Conservation (phyloP, 169 alveolate species). For the Eimeria tenella region DNA sequence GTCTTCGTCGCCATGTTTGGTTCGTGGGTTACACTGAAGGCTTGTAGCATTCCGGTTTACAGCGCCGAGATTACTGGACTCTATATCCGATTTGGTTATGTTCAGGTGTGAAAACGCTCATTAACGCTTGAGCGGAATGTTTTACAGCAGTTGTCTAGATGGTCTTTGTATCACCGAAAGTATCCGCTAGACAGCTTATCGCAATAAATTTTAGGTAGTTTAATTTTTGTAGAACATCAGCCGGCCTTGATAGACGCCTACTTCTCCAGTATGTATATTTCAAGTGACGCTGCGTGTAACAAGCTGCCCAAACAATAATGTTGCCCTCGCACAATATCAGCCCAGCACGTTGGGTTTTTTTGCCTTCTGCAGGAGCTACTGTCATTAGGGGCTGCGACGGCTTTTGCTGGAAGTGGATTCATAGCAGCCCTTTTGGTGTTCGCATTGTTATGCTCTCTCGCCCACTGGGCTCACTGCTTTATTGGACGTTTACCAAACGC, state of each 20-base stretch:
- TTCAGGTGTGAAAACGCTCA: conserved; percentile 3
- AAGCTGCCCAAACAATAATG: no score
- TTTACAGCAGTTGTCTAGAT: no score
- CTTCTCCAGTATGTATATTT: no score
- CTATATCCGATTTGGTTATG: conserved; percentile 66
- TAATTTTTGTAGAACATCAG: no score
- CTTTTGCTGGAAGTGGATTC: conserved; percentile 55
- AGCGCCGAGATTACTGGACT: conserved; percentile 66
- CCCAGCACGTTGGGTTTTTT: neutral
- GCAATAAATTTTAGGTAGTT: no score
- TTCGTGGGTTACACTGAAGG: conserved; percentile 64
- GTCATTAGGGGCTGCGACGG: conserved; percentile 43
- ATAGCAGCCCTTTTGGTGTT: conserved; percentile 55
- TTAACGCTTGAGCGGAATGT: no score
- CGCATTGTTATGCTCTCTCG: conserved; percentile 34
- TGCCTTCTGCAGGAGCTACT: conserved; percentile 35
- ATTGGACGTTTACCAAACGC: conserved; percentile 65
- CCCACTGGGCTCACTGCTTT: conserved; percentile 64
- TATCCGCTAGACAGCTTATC: neutral
- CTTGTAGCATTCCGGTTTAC: conserved; percentile 51
- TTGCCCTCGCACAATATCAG: no score
- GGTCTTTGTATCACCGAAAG: no score
- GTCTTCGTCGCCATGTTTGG: conserved; percentile 62
- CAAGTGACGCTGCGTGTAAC: no score
- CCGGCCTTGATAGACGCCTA: no score